Evolutionary conservation across 108 stramenopile species (phyloP), one percentile per base, ranked within the genome.

Genomic region (Cyclotella atomus): DNA sequence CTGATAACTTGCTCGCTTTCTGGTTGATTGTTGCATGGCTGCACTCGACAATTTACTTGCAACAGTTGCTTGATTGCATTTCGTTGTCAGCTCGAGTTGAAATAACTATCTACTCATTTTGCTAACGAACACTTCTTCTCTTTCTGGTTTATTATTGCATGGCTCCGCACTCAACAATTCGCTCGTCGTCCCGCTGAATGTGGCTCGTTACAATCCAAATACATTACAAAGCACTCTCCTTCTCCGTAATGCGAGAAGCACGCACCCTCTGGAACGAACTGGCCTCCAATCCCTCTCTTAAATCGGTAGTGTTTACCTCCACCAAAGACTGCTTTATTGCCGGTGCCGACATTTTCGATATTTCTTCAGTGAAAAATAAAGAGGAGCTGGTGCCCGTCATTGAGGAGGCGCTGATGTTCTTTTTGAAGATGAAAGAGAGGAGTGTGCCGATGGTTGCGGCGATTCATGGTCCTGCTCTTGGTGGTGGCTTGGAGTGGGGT

Each of bases 301-400:
- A 96, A 81, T 93, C 95, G 24, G 96, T 96, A 24, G 97, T 99
- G 19, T 97, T 99, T 83, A 83, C 96, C 5, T 97, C 97, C 8
- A 95, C 90, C 46, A 99, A 99, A 72, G 88, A 93, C 9, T 96
- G 94, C 82, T 99, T 98, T 82, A 98, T 99, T 79, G 99, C 98
- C 28, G 99, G 99, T 21, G 99, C 99, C 5, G 99, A 99, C 76
- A 99, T 99, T 82, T 88, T 88, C 71, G 92, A 94, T 68, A 86
- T 97, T 36, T 82, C 95, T 75, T 52, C 83, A 29, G 73, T 95
- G 21, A 84, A 94, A 66, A 86, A 98, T 79, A 97, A 98, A 68
- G 71, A 84, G 65, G 74, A 82, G 35, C 50, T 95, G 12, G 76
- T 93, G 32, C 89, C 88, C 16, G 56, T 94, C n/a, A 95, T 96